These are phyloP conservation scores for Botryotinia narcissicola DNA, from an alignment of 2,329 filamentous ascomycete genomes.

Conservation along the genomic window DNA sequence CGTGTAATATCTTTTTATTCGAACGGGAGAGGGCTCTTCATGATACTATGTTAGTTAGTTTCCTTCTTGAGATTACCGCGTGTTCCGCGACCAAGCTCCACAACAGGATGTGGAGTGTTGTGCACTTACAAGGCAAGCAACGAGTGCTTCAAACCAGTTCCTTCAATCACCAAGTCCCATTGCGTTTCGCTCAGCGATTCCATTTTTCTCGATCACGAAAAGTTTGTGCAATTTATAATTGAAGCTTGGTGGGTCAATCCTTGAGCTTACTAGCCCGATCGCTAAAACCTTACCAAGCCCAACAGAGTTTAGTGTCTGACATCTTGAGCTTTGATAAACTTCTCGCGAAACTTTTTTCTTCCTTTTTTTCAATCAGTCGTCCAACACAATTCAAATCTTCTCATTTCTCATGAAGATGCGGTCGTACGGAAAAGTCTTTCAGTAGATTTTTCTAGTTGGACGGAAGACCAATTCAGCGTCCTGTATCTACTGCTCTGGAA, in stretches of 20 bases:
- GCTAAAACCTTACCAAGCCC: slow-evolving; percentile 2
- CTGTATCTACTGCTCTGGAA: slow-evolving; percentile 89
- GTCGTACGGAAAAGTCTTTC: slow-evolving; percentile 47
- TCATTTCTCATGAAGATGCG: slow-evolving; percentile 38
- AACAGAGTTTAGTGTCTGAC: slow-evolving; percentile 24
- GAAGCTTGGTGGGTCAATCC: slow-evolving; percentile 15
- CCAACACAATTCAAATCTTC: slow-evolving; percentile 42
- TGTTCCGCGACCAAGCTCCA: not conserved
- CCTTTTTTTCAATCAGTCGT: slow-evolving; percentile 42
- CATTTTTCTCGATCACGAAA: slow-evolving; percentile 48
- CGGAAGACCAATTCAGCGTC: slow-evolving; percentile 65
- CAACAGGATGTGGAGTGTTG: slow-evolving; percentile 15
- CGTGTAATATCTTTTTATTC: slow-evolving; percentile 84
- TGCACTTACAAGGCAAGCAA: slow-evolving; percentile 69
- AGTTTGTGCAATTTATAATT: slow-evolving; percentile 22
- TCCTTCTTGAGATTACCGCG: slow-evolving; percentile 39
- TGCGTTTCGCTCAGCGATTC: slow-evolving; percentile 70
- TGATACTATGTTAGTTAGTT: slow-evolving; percentile 69
- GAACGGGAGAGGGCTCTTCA: slow-evolving; percentile 87
- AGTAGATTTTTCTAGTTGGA: slow-evolving; percentile 56
- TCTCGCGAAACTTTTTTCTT: slow-evolving; percentile 25
- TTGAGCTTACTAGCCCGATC: slow-evolving; percentile 12
- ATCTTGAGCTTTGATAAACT: slow-evolving; percentile 21
- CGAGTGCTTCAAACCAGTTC: slow-evolving; percentile 75
- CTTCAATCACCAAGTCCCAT: slow-evolving; percentile 78